phyloP scores from a whole-genome alignment of 371 early-diverging fungal genomes.

The Mucor lusitanicus region DNA sequence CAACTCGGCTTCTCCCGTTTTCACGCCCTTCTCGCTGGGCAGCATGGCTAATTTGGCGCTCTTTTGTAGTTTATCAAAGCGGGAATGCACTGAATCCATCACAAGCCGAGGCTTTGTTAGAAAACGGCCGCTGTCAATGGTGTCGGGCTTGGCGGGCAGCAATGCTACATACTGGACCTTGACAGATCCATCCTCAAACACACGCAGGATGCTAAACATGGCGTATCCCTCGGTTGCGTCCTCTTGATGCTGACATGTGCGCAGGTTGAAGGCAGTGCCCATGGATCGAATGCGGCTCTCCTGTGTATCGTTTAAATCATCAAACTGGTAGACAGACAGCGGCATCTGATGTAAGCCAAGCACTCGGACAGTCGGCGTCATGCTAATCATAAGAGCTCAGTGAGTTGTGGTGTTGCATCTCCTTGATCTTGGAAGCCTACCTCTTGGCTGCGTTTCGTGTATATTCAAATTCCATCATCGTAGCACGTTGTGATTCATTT shows the following conservation, averaged over 20 bases:
- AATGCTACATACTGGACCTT: slow-evolving; percentile 9
- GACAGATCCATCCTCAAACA: slow-evolving; percentile 25
- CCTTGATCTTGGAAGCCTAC: not conserved
- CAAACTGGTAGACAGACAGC: slow-evolving; percentile 2
- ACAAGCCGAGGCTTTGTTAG: not conserved
- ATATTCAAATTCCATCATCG: slow-evolving; percentile 4
- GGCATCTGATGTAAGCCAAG: slow-evolving; percentile 1
- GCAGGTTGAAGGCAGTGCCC: not conserved
- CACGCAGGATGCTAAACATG: slow-evolving; percentile 5
- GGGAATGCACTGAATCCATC: not conserved
- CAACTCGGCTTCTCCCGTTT: not conserved
- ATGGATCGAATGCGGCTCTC: not conserved
- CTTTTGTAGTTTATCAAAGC: not conserved
- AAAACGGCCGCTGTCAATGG: not conserved
- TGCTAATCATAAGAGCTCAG: not conserved
- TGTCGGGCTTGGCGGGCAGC: not conserved
- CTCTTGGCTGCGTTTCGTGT: not conserved
- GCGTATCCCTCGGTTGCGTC: not conserved
- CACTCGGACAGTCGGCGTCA: not conserved
- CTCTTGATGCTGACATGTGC: not conserved
- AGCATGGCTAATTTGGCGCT: not conserved
- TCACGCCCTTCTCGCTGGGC: not conserved
- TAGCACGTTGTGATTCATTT: not conserved
- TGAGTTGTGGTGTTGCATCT: too few relatives aligned
- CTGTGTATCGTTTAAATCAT: not conserved